Percentiles rank a stretch among this genome's conserved stretches.
phyloP scores from a whole-genome alignment of 768 basidiomycete genomes.

The Serendipita vermifera region DNA sequence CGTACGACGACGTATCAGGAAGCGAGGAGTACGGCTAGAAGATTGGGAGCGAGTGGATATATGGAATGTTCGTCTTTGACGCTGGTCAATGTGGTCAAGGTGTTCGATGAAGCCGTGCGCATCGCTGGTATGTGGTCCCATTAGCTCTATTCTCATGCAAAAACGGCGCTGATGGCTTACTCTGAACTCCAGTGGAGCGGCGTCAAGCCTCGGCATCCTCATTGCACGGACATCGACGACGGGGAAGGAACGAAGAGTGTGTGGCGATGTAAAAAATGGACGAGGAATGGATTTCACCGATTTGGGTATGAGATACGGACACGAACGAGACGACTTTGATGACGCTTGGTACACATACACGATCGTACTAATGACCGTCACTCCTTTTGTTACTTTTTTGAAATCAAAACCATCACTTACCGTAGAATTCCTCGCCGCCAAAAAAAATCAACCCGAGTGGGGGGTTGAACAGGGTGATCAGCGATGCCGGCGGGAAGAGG shows the following conservation, averaged over 20 bases:
- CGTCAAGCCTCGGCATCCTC: not conserved
- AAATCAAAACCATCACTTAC: too few species aligned
- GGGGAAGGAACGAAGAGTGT: not conserved
- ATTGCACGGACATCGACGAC: not conserved
- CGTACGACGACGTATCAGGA: conserved; percentile 1
- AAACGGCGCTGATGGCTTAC: not conserved
- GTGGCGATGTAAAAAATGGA: too few species aligned
- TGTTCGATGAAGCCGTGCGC: conserved; percentile 4
- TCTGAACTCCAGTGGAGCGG: not conserved
- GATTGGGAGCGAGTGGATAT: not conserved
- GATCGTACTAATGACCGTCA: too few species aligned
- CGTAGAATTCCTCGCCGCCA: too few species aligned
- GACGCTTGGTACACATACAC: too few species aligned
- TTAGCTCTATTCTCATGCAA: not conserved
- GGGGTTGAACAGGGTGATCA: too few species aligned
- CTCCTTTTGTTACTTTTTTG: too few species aligned
- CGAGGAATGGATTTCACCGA: too few species aligned
- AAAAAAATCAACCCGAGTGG: too few species aligned
- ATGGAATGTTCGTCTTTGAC: conserved; percentile 2
- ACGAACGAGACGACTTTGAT: too few species aligned
- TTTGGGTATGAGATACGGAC: too few species aligned
- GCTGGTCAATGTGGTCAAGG: not conserved
- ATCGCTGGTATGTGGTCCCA: not conserved
- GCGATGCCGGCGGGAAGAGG: not conserved
- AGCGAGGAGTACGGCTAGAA: not conserved